Base-by-base conservation (phyloP, 768 basidiomycete genomes). In the Mycena floridula region DNA sequence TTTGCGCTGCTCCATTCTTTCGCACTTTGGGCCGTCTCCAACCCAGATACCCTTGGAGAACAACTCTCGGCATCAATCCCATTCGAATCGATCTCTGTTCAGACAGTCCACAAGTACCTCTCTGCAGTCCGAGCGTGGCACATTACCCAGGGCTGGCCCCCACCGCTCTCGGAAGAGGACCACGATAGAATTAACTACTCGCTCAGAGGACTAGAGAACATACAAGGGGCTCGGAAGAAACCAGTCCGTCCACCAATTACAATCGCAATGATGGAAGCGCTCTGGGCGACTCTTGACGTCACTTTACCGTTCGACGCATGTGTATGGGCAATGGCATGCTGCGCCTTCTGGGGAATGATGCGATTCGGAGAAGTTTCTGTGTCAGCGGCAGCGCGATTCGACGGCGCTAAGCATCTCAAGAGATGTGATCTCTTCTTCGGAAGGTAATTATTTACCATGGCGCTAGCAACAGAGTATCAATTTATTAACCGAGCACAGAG, bases 331-430 rank as follows among this genome's bases (percentile, higher is more conserved):
- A 59, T 62, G 37, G 58, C 58, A 0, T 24, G 43, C 0, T 68
- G 60, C 42, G 62, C 65, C 1, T 71, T 72, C 50, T 71, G 59
- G 57, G 66, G 68, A 1, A 46, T 69, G 43, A 63, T 67, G 60
- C 50, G 60, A 0, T 66, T 70, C 41, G 65, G 69, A 0, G 67
- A 72, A 46, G 58, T 64, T 0, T 53, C 66, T 0, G 63, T 67
- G 0, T 0, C 50, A 52, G 2, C 8, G 24, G 0, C 45, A 35
- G 9, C 69, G 66, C 43, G 28, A 54, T 37, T 27, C 32, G 0
- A 3, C 12, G 0, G 46, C 47, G 23, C 61, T 68, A 40, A 52
- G 67, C 6, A 60, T 40, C 12, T 47, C 60, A 0, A 8, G 28
- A 0, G 51, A 64, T 44, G 54, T n/a, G n/a, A n/a, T n/a, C n/a